Percentiles rank a stretch among this genome's conserved stretches.
These are phyloP conservation scores for Persicaria tinctoria DNA, from an alignment of 148 eudicot species.

Conservation along the genomic window DNA sequence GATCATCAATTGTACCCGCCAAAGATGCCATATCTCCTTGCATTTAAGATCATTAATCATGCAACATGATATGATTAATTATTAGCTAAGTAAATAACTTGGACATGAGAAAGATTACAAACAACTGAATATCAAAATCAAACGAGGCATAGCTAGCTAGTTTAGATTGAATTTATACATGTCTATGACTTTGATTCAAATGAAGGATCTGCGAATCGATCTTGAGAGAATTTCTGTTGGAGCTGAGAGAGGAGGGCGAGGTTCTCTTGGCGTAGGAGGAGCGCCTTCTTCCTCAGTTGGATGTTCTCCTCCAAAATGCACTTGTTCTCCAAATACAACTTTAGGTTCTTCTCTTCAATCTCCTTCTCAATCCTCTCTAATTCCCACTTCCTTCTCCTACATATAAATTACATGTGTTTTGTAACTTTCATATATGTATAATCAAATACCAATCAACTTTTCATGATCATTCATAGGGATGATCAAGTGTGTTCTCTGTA, in stretches of 20 bases:
- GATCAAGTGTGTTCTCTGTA: too few species aligned
- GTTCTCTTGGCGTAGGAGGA: conserved; percentile 61
- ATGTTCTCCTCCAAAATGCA: conserved; percentile 62
- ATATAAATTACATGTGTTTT: too few species aligned
- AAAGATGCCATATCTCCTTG: too few species aligned
- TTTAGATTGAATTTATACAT: too few species aligned
- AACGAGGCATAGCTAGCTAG: too few species aligned
- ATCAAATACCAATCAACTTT: neutral
- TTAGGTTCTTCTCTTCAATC: conserved; percentile 67
- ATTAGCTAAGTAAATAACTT: too few species aligned
- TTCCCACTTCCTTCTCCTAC: conserved; percentile 24
- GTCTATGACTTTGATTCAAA: too few species aligned
- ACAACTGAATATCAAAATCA: too few species aligned
- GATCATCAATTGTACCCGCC: too few species aligned
- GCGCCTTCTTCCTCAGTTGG: conserved; percentile 54
- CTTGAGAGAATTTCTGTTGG: conserved; percentile 29
- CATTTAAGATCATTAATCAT: too few species aligned
- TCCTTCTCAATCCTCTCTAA: conserved; percentile 22
- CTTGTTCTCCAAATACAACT: conserved; percentile 72
- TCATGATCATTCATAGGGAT: neutral
- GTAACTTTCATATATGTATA: neutral
- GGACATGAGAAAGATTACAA: too few species aligned
- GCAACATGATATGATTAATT: too few species aligned
- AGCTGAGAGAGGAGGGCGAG: conserved; percentile 46
- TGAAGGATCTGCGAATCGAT: neutral